Evolutionary conservation across 306 rosid species (phyloP), one percentile per base, ranked within the genome.

Genomic region (Fragaria vesca): DNA sequence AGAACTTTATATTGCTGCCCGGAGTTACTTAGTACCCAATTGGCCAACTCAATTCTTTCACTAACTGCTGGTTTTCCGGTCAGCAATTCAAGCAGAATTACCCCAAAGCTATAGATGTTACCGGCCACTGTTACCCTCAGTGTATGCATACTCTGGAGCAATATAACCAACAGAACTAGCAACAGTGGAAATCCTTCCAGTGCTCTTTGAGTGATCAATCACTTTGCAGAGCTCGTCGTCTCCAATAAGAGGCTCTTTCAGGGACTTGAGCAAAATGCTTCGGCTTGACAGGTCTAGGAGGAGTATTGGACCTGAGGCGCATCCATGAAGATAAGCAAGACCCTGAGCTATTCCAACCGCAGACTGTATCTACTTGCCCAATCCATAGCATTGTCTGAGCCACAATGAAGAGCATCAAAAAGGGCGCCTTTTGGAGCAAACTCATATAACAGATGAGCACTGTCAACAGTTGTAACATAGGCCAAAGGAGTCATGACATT

Each of bases 311-410:
- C 93, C 85, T 40, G 90, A 81, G 77, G 82, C 18, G 62, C 75
- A 68, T 71, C 90, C 99, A 38, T 95, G 97, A 63, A 95, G 99
- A 78, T 91, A 93, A 61, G 97, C 81, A 18, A 95, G 85, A 66
- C 99, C 99, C 73, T 92, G 97, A 81, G 97, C 97, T 74, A 85
- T 89, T 36, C 99, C 99, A 68, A 95, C 86, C 2, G 99, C 99
- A 78, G 89, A 79, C 97, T 89, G 66, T 91, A 91, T 81, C 99
- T 83, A 78, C 97, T 91, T 60, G 89, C 89, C 99, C 99, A 95
- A 72, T 95, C 99, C 69, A 95, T 55, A 50, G 84, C 71, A 76
- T 38, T 80, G 30, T 43, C 78, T 77, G 75, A 61, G 87, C 86
- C 84, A 67, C 89, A 88, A 74, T 88, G 97, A 80, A 95, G 96